phyloP scores from a whole-genome alignment of 1,284 basidiomycete genomes.

The Trichosporon faecale region DNA sequence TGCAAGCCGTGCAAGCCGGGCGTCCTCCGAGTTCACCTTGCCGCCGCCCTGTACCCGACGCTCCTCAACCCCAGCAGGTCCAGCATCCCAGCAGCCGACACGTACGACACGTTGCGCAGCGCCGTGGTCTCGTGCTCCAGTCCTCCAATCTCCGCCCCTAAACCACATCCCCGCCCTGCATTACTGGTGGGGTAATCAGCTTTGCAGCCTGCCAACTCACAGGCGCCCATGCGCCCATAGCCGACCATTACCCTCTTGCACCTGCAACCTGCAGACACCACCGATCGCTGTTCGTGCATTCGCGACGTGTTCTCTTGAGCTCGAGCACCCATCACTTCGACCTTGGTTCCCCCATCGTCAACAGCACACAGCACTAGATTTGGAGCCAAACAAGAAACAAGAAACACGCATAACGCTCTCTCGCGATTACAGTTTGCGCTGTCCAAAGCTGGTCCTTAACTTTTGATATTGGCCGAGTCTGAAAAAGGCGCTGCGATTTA shows the following conservation, averaged over 20 bases:
- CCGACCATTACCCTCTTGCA: background rate
- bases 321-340: background rate
- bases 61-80: background rate
- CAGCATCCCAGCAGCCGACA: background rate
- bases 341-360: background rate
- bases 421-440: background rate
- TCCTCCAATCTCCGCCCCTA: background rate
- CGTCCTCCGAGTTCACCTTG: background rate
- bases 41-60: constrained; percentile 2
- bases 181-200: background rate
- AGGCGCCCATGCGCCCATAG: background rate
- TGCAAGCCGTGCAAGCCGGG: background rate
- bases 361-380: too few species aligned
- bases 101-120: background rate
- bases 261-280: background rate
- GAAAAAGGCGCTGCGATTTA: background rate
- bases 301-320: background rate
- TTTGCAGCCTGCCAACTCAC: background rate
- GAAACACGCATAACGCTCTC: background rate
- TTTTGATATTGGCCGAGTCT: background rate
- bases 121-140: background rate
- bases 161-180: background rate
- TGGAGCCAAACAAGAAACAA: constrained; percentile 11
- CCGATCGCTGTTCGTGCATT: background rate
- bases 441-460: background rate